Base-by-base conservation (phyloP, 257 asterid genomes). In the Pogostemon cablin region DNA sequence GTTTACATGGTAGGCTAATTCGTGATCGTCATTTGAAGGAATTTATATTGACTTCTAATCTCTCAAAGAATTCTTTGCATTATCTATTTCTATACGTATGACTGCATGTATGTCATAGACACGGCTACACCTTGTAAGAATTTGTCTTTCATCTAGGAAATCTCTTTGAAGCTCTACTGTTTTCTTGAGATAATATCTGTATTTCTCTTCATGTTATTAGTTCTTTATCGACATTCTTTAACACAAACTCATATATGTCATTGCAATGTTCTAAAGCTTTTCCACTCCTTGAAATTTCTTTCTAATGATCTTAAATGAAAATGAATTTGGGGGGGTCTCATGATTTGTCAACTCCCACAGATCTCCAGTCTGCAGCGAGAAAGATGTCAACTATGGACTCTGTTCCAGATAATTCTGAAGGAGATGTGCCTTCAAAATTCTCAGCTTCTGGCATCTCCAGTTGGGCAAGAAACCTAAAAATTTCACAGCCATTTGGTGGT, bases 391-490 rank as follows among this genome's bases (percentile, higher is more conserved):
- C 83, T 42, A 40, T 65, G 67, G 93, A 82, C 48, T 65, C 88
- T 50, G 81, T 70, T 46, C 83, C 81, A 54, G 81, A 73, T 58
- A 82, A 77, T 62, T 59, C 90, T 37, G 81, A 82, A 66, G 82
- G 53, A 17, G 85, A 77, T 56, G 75, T 71, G 11, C 81, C 92
- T 43, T 82, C 97, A 49, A 93, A 80, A 78, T 79, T 82, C 53
- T 86, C 98, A 42, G 78, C 88, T 66, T 82, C 98, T 73, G 97
- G 93, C 42, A 90, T 93, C 81, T 86, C 97, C 71, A 71, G 81
- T 32, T 95, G 99, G 99, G 98, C 99, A 25, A 95, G 88, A 69
- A 89, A 82, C 75, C 75, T 95, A 57, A 95, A 95, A 83, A 84
- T 95, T 71, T 82, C 99, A 42, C 93, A 86, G 82, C 86, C 99